phyloP scores from a whole-genome alignment of 148 eudicot genomes.

The Camellia lanceoleosa region DNA sequence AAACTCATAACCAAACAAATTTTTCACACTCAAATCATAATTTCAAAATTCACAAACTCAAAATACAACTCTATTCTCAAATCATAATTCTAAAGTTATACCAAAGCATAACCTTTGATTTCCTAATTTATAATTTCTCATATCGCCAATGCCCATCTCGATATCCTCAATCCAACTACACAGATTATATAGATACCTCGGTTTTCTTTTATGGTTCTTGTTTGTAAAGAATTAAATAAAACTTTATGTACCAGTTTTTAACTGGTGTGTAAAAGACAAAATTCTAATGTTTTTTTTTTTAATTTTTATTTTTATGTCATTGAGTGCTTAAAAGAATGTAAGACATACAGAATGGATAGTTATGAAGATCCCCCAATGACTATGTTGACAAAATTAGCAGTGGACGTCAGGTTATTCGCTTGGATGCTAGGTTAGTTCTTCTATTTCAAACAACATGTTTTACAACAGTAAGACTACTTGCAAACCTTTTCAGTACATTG shows the following conservation, averaged over 20 bases:
- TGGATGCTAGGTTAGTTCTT: neutral
- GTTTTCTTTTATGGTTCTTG: too few species aligned
- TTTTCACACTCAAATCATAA: too few species aligned
- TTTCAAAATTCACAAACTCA: too few species aligned
- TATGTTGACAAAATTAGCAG: neutral
- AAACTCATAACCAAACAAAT: too few species aligned
- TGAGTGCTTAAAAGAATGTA: neutral
- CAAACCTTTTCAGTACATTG: slow-evolving; percentile 66
- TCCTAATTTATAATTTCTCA: neutral
- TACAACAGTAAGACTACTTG: slow-evolving; percentile 5
- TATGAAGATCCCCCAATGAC: neutral
- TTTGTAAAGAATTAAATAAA: too few species aligned
- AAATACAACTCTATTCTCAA: too few species aligned
- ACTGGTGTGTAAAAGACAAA: neutral
- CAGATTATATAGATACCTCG: neutral
- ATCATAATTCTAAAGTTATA: too few species aligned
- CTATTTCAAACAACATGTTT: neutral
- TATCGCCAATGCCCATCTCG: neutral
- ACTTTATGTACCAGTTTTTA: too few species aligned
- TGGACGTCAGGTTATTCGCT: neutral
- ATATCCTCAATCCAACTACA: neutral
- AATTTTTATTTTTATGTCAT: neutral
- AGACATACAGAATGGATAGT: neutral
- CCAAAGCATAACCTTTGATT: too few species aligned
- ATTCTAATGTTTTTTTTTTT: neutral